Base-by-base conservation (phyloP, 805 yeast species). In the Brettanomyces bruxellensis region DNA sequence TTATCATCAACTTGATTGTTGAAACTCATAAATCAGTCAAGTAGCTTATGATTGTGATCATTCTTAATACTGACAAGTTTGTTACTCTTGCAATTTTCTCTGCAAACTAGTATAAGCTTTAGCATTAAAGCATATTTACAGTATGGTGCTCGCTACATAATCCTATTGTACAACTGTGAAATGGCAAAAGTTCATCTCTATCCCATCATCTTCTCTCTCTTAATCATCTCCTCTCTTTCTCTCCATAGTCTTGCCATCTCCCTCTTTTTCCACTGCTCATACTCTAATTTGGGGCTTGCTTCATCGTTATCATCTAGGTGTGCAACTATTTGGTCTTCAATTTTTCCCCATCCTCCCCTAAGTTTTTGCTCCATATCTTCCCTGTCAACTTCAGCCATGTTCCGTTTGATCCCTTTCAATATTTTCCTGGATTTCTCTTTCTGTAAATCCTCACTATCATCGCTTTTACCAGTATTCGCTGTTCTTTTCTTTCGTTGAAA, bases 271-370 rank as follows among this genome's bases (percentile, higher is more conserved):
- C 73, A 69, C 11, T 35, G 46, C 14, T 41, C 47, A 42, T 56
- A 59, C 43, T 78, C 82, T 6, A 48, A 57, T 44, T 68, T 75
- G 0, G 82, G 78, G 47, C 79, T 79, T 4, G 74, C 36, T 34
- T 72, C 79, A 52, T 82, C 86, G 0, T 82, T 74, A 53, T 82
- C 89, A 52, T 81, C 85, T 0, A 76, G 55, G 0, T 55, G 68
- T 3, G 57, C 61, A 22, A 54, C 42, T 11, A 44, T 12, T 18
- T 44, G 46, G 40, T 61, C 56, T 14, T 60, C 61, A 22, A 55
- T 48, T 13, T 54, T 49, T 22, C 50, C 49, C n/a, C 51, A 54
- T 6, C 45, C 48, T 30, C 49, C 55, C 44, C 44, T 54, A 37
- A 11, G 44, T 51, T 44, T 48, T 49, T 45, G 56, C 25, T 34